Evolutionary conservation across 805 yeast genomes (phyloP), one percentile per base, ranked within the genome.

Genomic region (Wilhelminamyces savonicus): DNA sequence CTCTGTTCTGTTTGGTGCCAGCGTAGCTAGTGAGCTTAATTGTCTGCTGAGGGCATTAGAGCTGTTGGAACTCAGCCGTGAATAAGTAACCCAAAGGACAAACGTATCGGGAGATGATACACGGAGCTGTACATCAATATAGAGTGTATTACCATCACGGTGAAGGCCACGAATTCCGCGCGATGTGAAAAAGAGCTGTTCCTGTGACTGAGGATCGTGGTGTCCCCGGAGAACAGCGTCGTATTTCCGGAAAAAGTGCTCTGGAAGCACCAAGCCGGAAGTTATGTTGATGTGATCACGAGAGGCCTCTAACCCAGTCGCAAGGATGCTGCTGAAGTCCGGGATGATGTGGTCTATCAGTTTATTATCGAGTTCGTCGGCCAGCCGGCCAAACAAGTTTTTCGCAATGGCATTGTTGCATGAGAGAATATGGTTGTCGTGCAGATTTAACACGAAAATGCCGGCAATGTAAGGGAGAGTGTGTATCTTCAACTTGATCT

Each of bases 401-500:
- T 79, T 77, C 8, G 86, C 75, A 31, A 85, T 77, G 7, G 94
- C 84, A 37, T 75, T 74, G 55, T 86, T 86, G 50, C 81, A 82
- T 9, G 90, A 78, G n/a, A 82, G 51, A 22, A 86, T 65, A 6
- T 62, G 56, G 41, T 64, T 70, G 26, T 54, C 53, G 2, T 55
- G 37, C 16, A 51, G 51, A 28, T 80, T 76, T 10, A 86, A 61
- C 9, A 84, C 78, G 45, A 86, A 78, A 16, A 84, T 73, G 23
- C 96, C 96, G 1, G 95, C 92, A 43, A 85, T 82, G 53, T 84
- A 83, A 0, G 95, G 95, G 43, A 85, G 55, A 4, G 88, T 68
- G 46, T 82, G 88, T 13, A 85, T 68, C 40, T 82, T 79, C 32
- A 84, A 48, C 44, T 80, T 73, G 13, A 78, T 50, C 35, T 63